phyloP scores from a whole-genome alignment of 176 grass and related monocot genomes.

The Avena atlantica region DNA sequence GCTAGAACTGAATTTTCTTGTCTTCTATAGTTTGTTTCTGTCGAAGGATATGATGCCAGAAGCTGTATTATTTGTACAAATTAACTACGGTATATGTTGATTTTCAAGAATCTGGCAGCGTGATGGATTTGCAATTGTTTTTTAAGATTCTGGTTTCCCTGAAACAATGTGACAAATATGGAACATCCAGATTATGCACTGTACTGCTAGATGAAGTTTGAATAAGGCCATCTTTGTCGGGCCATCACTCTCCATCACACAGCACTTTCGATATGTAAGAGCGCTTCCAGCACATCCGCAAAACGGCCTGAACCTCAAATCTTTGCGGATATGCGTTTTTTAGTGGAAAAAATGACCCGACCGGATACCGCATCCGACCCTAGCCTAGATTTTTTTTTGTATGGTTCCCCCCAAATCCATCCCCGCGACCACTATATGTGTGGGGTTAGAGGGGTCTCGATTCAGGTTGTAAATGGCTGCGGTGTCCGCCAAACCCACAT shows the following conservation, averaged over 20 bases:
- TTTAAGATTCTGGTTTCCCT: neutral
- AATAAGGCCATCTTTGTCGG: neutral
- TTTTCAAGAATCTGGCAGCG: neutral
- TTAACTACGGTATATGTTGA: neutral
- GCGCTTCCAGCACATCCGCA: no score
- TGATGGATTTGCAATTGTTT: neutral
- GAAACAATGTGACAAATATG: neutral
- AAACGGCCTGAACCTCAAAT: no score
- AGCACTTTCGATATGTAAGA: neutral
- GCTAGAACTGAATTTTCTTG: neutral
- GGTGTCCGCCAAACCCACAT: no score
- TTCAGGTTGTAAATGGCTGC: no score
- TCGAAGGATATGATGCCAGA: neutral
- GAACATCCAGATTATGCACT: neutral
- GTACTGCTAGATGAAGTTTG: neutral
- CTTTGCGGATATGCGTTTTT: no score
- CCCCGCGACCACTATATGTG: no score
- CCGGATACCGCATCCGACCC: no score
- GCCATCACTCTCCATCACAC: constrained; percentile 12
- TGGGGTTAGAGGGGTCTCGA: no score
- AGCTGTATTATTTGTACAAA: constrained; percentile 19
- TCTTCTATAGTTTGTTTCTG: neutral
- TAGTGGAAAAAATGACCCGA: no score
- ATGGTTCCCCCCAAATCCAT: no score
- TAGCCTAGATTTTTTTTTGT: no score